A percentile compares a stretch with the other conserved stretches of the same genome.
Conservation (phyloP, 179 eudicot species). For the Carnegiea gigantea region DNA sequence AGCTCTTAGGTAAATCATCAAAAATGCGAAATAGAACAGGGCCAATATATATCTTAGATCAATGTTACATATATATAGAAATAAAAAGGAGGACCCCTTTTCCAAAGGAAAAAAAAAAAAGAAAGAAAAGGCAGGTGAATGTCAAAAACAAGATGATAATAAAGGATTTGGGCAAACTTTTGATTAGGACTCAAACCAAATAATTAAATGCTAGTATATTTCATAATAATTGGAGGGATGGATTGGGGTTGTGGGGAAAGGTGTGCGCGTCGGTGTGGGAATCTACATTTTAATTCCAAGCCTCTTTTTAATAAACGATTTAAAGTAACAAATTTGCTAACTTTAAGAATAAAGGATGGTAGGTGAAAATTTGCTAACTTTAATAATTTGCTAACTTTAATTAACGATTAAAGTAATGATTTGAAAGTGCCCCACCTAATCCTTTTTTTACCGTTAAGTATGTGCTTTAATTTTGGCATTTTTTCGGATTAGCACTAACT, state of each 20-base stretch:
- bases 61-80: no score
- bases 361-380: not conserved
- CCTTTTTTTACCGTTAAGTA: conserved; percentile 15
- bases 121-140: not conserved
- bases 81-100: not conserved
- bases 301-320: not conserved
- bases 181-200: conserved; percentile 24
- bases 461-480: conserved; percentile 13
- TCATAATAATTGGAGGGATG: conserved; percentile 8
- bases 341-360: no score
- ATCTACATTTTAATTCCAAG: not conserved
- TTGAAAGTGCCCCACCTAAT: conserved; percentile 13
- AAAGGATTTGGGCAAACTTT: not conserved
- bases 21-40: no score
- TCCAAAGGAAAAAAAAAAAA: not conserved
- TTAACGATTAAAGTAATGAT: conserved; percentile 17
- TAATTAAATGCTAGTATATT: conserved; percentile 10
- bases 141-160: not conserved
- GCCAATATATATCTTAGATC: no score
- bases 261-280: conserved; percentile 18
- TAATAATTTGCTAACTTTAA: not conserved
- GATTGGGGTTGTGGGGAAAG: conserved; percentile 17
- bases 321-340: not conserved
- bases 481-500: not conserved
- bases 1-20: no score